Evolutionary conservation across 805 yeast genomes (phyloP).

Genomic region (Lachancea lanzarotensis): DNA sequence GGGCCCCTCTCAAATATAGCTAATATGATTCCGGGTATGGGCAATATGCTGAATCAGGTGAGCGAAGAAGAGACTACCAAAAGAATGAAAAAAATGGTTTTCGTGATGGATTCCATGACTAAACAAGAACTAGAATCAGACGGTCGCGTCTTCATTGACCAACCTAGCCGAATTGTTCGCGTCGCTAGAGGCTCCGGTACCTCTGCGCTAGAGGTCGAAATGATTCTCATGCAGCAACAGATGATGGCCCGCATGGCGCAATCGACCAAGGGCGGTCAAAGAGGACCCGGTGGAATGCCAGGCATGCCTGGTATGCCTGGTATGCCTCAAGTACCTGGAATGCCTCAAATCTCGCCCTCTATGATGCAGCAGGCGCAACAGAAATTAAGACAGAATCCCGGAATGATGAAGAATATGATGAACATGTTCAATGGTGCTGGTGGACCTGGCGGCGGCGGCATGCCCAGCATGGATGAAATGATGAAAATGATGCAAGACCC

Average conservation of each 20-base stretch:
- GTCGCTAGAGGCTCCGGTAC: conserved; percentile 96
- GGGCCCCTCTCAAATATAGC: conserved; percentile 94
- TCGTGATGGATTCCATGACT: conserved; percentile 94
- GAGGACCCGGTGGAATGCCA: conserved; percentile 34
- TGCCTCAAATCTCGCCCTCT: conserved; percentile 36
- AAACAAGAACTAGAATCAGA: conserved; percentile 84
- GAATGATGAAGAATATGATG: conserved; percentile 69
- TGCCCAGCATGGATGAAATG: conserved; percentile 62
- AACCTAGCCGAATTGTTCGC: conserved; percentile 81
- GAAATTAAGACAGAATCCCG: conserved; percentile 62
- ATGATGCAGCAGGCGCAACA: conserved; percentile 50
- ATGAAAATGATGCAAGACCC: conserved; percentile 53
- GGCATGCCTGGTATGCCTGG: conserved; percentile 60
- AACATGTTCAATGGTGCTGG: conserved; percentile 57
- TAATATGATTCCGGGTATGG: conserved; percentile 88
- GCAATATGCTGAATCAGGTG: conserved; percentile 76
- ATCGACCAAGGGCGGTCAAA: conserved; percentile 42
- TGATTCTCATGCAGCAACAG: conserved; percentile 83
- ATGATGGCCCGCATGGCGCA: conserved; percentile 94
- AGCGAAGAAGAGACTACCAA: conserved; percentile 90
- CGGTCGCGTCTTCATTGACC: conserved; percentile 68
- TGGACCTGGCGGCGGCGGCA: conserved; percentile 37
- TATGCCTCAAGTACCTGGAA: conserved; percentile 50
- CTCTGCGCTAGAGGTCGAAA: conserved; percentile 85
- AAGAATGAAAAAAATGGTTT: conserved; percentile 80